phyloP scores from a whole-genome alignment of 2,329 filamentous ascomycete species.

The Calonectria montana region DNA sequence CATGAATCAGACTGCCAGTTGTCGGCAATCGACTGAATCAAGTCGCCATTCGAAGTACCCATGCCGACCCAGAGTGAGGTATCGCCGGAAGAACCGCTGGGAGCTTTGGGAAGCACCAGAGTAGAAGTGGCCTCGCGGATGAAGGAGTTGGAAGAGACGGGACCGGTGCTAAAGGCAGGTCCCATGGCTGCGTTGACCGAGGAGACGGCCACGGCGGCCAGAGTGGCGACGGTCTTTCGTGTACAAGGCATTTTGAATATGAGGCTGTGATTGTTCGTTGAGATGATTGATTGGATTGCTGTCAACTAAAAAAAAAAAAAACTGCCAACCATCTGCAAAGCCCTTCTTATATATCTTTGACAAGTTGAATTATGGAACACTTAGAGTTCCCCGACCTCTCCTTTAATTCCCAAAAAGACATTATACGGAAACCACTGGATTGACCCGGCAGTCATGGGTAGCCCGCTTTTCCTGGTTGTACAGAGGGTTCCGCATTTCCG shows the following conservation, averaged over 20 bases:
- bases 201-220: slow-evolving; percentile 30
- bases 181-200: slow-evolving; percentile 46
- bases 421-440: background rate
- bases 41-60: slow-evolving; percentile 58
- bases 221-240: slow-evolving; percentile 27
- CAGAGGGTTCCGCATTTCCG: background rate
- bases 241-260: slow-evolving; percentile 30
- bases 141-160: slow-evolving; percentile 51
- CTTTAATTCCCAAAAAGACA: background rate
- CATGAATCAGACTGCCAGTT: slow-evolving; percentile 47
- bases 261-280: background rate
- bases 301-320: background rate
- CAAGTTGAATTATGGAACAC: background rate
- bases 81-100: slow-evolving; percentile 50
- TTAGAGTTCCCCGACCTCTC: background rate
- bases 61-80: slow-evolving; percentile 60
- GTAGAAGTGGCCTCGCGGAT: slow-evolving; percentile 58
- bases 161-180: slow-evolving; percentile 57
- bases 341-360: background rate
- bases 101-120: slow-evolving; percentile 53
- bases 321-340: background rate
- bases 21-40: slow-evolving; percentile 60
- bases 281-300: background rate
- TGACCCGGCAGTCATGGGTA: background rate
- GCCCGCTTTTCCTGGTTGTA: background rate